phyloP scores from a whole-genome alignment of 345 rosid species.

The Psidium guajava region DNA sequence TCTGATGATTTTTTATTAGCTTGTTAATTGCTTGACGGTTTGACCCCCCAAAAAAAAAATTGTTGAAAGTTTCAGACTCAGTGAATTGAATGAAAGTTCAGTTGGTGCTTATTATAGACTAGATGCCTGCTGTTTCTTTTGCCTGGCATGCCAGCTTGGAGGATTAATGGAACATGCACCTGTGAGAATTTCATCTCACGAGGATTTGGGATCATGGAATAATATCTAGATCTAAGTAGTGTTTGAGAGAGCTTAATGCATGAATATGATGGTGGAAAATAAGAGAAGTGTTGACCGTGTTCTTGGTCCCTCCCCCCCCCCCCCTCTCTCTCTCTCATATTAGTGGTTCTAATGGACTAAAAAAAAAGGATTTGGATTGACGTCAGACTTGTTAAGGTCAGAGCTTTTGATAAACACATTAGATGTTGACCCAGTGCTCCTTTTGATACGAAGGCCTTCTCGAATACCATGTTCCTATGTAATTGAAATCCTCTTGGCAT shows the following conservation, averaged over 20 bases:
- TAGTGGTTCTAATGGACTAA: not conserved
- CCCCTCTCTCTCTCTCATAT: too few relatives aligned
- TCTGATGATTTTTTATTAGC: not conserved
- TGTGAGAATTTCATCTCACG: not conserved
- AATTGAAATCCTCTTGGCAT: not conserved
- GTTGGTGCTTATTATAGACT: not conserved
- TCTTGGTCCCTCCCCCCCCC: not conserved
- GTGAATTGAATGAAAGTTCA: not conserved
- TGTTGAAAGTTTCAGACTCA: not conserved
- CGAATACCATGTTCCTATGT: not conserved
- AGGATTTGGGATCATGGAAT: not conserved
- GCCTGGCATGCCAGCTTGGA: not conserved
- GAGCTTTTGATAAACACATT: not conserved
- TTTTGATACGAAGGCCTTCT: not conserved
- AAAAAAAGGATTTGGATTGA: not conserved
- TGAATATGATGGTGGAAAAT: not conserved
- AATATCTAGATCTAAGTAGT: not conserved
- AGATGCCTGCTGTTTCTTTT: not conserved
- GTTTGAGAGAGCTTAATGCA: not conserved
- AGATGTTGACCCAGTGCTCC: not conserved
- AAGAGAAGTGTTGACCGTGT: not conserved
- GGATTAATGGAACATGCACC: not conserved
- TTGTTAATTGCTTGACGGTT: not conserved
- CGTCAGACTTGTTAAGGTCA: not conserved
- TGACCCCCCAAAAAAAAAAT: too few relatives aligned